Evolutionary conservation across 495 filamentous ascomycete species (phyloP), one percentile per base, ranked within the genome.

Genomic region (Penicillium psychrofluorescens): DNA sequence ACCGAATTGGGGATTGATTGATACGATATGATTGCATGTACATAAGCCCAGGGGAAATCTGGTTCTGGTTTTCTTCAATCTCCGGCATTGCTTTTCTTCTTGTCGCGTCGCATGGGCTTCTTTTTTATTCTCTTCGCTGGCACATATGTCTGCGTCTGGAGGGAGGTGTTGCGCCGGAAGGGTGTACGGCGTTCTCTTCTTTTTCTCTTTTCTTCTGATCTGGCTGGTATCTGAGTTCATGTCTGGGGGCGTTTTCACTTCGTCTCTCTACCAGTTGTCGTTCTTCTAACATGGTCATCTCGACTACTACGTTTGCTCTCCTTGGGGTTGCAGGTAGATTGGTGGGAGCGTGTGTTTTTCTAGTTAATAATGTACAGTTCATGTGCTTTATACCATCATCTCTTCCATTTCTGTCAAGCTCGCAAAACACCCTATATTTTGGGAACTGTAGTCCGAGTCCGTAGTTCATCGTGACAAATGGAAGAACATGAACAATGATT

Each of bases 11-110:
- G 22, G 41, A 40, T 51, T 54, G 50, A 61, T 51, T 54, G 50
- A 61, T 51, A 51, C 43, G 59, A 59, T 50, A 53, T 61, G 49
- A 61, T 61, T 22, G 57, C 49, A 61, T 58, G 55, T 61, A 61
- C 51, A 61, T 61, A 58, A 35, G 52, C 57, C 44, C 51, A 47
- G 45, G 42, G 10, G 32, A 34, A 48, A 40, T 49, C 13, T 57
- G 44, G 51, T 58, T 52, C 48, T 54, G 40, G 49, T 49, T 56
- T 54, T 50, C 41, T 48, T 53, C 45, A 34, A 47, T 53, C 46
- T 58, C 58, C 57, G 55, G 51, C 51, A 61, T 55, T 51, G 49
- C 49, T 46, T 55, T 50, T 40, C 51, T 46, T 40, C 47, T 41
- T 56, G 32, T 51, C 43, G 41, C 46, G 48, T 60, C 55, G 50